Base-by-base conservation (phyloP, 768 basidiomycete genomes). In the Boletus barrowsii region DNA sequence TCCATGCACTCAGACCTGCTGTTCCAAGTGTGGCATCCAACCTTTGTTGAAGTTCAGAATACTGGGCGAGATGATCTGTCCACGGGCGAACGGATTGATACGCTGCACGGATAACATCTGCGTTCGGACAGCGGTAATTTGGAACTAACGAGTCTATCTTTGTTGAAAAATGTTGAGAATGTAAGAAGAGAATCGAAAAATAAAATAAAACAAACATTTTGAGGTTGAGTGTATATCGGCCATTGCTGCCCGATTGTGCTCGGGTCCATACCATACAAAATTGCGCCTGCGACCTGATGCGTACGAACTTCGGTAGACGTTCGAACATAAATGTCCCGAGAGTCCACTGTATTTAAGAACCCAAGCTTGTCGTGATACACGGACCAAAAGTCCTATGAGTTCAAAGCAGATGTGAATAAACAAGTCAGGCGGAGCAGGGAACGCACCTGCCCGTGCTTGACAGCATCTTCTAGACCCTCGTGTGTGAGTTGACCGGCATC, bases 131-230 rank as follows among this genome's bases (percentile, higher is more conserved):
- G 3, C 63, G 46, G 53, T 80, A 81, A 35, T 63, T 71, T 4
- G 79, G 79, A 4, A 76, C 72, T 11, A 81, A 61, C 1, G 77
- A 76, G 52, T 81, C 79, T 10, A 81, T 79, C 79, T 80, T 33
- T 14, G 13, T 47, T 4, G 4, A 26, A 24, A 37, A 18, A 20
- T 8, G 4, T 18, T 36, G 10, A 5, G 11, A 20, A 49, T 3
- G 35, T 33, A 22, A 44, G 26, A 35, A 35, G 5, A 24, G 17
- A 10, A 17, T 13, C 3, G 45, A 49, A 36, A n/a, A 18, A 36
- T 18, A 26, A 45, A 4, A 40, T 22, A 30, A 52, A 15, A 65
- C 75, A 54, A 20, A 77, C 77, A 18, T 72, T 71, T 13, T 68
- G 56, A 5, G 79, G 79, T 49, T 80, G 76, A 0, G 71, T 74